Percentiles rank a stretch among this genome's conserved stretches.
These are phyloP conservation scores for Amanita rimosa DNA, from an alignment of 768 basidiomycete genomes.

Conservation along the genomic window DNA sequence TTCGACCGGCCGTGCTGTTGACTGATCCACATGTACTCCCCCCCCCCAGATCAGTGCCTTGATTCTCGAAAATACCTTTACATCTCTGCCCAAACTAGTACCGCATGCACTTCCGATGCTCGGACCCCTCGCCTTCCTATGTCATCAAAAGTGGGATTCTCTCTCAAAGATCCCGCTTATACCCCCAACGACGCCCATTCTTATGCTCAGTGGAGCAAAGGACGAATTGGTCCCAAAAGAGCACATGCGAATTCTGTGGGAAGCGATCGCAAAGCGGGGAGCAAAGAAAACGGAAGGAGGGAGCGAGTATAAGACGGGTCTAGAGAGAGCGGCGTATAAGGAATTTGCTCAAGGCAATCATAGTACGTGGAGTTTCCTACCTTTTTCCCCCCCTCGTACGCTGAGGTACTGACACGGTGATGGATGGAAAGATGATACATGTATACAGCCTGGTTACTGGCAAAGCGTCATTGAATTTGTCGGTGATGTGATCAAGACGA, in stretches of 20 bases:
- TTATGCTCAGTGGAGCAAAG: constrained; percentile 66
- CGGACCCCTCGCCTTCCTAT: constrained; percentile 63
- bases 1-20: too few species aligned
- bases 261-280: constrained; percentile 44
- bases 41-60: constrained; percentile 68
- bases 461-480: constrained; percentile 37
- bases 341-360: constrained; percentile 45
- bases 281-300: constrained; percentile 28
- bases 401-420: not conserved
- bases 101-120: constrained; percentile 70
- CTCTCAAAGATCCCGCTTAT: constrained; percentile 51
- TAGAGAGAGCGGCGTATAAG: constrained; percentile 43
- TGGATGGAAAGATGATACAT: constrained; percentile 36
- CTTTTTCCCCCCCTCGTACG: too few species aligned
- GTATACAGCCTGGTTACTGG: constrained; percentile 46
- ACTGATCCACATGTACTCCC: not conserved
- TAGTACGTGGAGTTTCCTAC: constrained; percentile 25
- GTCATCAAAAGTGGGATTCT: constrained; percentile 86
- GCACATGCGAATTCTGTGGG: constrained; percentile 72
- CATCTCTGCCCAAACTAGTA: constrained; percentile 73
- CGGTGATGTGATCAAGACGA: constrained; percentile 10
- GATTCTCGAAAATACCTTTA: constrained; percentile 90
- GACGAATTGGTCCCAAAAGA: constrained; percentile 69
- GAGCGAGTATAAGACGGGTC: constrained; percentile 31
- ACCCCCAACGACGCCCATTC: constrained; percentile 55